phyloP scores from a whole-genome alignment of 176 grass and related monocot species.

The Carex cristatella region DNA sequence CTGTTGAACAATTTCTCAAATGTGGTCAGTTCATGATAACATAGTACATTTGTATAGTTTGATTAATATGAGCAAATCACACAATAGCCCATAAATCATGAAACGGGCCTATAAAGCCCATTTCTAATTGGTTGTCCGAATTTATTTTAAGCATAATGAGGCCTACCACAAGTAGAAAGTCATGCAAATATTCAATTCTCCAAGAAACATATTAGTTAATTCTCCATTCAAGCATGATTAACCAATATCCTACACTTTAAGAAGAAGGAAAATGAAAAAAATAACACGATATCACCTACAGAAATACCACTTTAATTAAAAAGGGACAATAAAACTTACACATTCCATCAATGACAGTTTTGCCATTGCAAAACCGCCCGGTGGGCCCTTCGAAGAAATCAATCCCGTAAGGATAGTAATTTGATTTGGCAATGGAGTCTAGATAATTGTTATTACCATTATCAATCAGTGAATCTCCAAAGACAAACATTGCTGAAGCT shows the following conservation, averaged over 20 bases:
- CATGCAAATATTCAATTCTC: neutral
- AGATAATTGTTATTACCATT: constrained; percentile 44
- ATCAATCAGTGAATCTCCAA: constrained; percentile 47
- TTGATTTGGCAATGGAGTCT: constrained; percentile 34
- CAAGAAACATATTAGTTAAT: neutral
- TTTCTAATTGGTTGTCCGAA: neutral
- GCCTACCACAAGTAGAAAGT: neutral
- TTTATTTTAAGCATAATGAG: neutral
- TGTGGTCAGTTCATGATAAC: neutral
- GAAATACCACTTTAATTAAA: neutral
- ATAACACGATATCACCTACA: neutral
- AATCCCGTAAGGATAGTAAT: constrained; percentile 47
- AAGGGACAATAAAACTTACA: constrained; percentile 16
- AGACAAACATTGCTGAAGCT: constrained; percentile 40
- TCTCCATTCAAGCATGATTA: neutral
- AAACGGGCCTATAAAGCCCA: neutral
- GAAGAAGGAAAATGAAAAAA: neutral
- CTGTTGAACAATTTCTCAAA: constrained; percentile 19
- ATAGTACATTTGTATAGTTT: neutral
- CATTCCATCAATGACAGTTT: constrained; percentile 37
- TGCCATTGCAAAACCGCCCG: constrained; percentile 49
- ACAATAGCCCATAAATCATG: neutral
- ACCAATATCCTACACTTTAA: neutral
- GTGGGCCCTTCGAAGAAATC: constrained; percentile 46
- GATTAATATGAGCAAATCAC: neutral